Base-by-base conservation (phyloP, 1,139 yeast genomes). In the Pichia sp. region DNA sequence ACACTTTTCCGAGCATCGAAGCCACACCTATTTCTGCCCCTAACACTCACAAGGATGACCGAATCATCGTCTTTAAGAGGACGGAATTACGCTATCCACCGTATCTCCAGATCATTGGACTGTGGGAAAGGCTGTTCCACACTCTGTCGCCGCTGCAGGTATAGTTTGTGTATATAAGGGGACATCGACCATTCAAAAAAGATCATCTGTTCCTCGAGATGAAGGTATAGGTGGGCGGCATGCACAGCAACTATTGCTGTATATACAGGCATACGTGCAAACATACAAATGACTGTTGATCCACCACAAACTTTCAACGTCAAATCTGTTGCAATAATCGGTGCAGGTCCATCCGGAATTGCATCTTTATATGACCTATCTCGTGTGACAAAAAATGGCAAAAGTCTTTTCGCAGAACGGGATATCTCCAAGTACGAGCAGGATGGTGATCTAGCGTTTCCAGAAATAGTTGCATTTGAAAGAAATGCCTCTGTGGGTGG, bases 261-360 rank as follows among this genome's bases (percentile, higher is more conserved):
- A n/a, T n/a, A n/a, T n/a, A n/a, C n/a, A n/a, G n/a, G n/a, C n/a
- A n/a, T n/a, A n/a, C n/a, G n/a, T n/a, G n/a, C 23, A 31, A n/a
- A 39, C n/a, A 39, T 6, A 39, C 22, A 21, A 26, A 48, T 44
- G 46, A 48, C 52, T 0, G 22, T 49, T 21, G 37, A 22, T 4
- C 10, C 44, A 5, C 31, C 34, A 10, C 10, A 16, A 28, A 46
- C 19, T 2, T 48, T 55, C 26, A 41, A 50, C 30, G 51, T 60
- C 12, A 55, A 66, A 47, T 62, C 69, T 2, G 61, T 75, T 12
- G 81, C 79, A 18, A 70, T 76, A 37, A 75, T 77, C 23, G 81
- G 82, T 1, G 80, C 79, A 25, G 82, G 82, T 4, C 80, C 82
- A 3, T 72, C 78, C 1, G 80, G 80, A 5, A 75, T 78, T 18